phyloP scores from a whole-genome alignment of 2,329 filamentous ascomycete species.

The Simplicillium sp. region DNA sequence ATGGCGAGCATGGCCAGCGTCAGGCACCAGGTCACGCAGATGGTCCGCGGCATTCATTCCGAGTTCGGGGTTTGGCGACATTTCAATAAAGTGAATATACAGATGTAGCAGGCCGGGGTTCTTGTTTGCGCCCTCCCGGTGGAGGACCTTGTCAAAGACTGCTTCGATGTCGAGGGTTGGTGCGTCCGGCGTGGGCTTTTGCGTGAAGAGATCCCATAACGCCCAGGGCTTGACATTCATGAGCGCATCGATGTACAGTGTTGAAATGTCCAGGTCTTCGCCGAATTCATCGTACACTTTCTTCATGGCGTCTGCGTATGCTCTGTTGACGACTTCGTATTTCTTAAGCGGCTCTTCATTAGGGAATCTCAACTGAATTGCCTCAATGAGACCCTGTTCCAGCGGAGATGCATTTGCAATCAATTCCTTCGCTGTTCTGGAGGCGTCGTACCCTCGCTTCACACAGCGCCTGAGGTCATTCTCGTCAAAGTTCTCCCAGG shows the following conservation, averaged over 20 bases:
- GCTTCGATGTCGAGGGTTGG: conserved; percentile 3
- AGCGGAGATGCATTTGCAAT: conserved; percentile 29
- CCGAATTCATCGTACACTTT: conserved; percentile 20
- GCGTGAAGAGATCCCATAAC: conserved; percentile 27
- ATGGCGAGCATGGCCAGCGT: conserved; percentile 58
- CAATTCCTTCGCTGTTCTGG: conserved; percentile 30
- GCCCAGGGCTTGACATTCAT: conserved; percentile 34
- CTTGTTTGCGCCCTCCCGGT: conserved; percentile 29
- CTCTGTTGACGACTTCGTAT: conserved; percentile 49
- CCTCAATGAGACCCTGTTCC: conserved; percentile 49
- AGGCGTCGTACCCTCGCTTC: conserved; percentile 34
- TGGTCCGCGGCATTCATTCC: conserved; percentile 50
- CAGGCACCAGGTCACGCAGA: conserved; percentile 54
- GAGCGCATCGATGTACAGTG: conserved; percentile 24
- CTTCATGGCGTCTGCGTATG: conserved; percentile 20
- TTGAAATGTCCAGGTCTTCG: conserved; percentile 22
- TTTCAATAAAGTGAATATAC: conserved; percentile 64
- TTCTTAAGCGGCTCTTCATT: conserved; percentile 30
- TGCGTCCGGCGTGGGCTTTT: conserved; percentile 11
- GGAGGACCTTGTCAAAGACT: conserved; percentile 29
- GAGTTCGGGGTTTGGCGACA: conserved; percentile 53
- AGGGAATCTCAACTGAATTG: conserved; percentile 48
- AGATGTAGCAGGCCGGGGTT: conserved; percentile 61
- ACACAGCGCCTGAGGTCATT: conserved; percentile 42
- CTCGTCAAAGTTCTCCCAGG: conserved; percentile 59